Evolutionary conservation across 805 yeast genomes (phyloP).

Genomic region (Spathaspora sp.): DNA sequence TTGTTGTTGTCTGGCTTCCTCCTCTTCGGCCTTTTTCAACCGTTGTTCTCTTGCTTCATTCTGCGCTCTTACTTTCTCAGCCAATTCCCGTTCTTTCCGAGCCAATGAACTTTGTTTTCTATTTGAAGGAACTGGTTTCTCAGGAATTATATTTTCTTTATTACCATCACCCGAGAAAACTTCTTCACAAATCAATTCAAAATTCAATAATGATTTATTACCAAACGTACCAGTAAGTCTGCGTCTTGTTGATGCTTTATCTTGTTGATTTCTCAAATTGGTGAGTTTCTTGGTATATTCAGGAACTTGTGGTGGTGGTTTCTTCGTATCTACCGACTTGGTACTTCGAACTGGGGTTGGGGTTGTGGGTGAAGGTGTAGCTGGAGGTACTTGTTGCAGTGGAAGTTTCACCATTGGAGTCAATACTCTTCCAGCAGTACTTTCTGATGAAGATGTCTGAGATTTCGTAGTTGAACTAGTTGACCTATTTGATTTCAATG

Average conservation of each 20-base stretch:
- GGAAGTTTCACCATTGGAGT: conserved; percentile 8
- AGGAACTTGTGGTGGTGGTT: conserved; percentile 4
- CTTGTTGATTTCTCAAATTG: neutral
- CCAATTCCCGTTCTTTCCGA: conserved; percentile 16
- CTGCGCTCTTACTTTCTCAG: conserved; percentile 15
- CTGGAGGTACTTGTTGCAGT: conserved; percentile 14
- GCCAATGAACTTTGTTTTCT: conserved; percentile 5
- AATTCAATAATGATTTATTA: conserved; percentile 25
- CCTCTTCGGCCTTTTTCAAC: conserved; percentile 9
- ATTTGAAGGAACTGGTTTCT: neutral
- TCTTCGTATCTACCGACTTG: conserved; percentile 13
- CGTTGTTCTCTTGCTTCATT: conserved; percentile 18
- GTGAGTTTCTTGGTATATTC: neutral
- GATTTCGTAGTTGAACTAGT: conserved; percentile 1
- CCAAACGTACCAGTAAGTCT: conserved; percentile 11
- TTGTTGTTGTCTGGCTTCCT: conserved; percentile 16
- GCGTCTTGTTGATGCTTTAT: neutral
- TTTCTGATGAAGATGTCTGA: neutral
- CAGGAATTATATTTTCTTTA: conserved; percentile 1
- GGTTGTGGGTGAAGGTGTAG: neutral
- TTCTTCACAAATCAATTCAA: conserved; percentile 29
- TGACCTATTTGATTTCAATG: conserved; percentile 6
- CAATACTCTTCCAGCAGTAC: conserved; percentile 2
- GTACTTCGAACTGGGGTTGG: neutral
- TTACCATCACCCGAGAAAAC: conserved; percentile 22